These are phyloP conservation scores for Linum usitatissimum DNA, from an alignment of 345 rosid genomes.

Conservation along the genomic window DNA sequence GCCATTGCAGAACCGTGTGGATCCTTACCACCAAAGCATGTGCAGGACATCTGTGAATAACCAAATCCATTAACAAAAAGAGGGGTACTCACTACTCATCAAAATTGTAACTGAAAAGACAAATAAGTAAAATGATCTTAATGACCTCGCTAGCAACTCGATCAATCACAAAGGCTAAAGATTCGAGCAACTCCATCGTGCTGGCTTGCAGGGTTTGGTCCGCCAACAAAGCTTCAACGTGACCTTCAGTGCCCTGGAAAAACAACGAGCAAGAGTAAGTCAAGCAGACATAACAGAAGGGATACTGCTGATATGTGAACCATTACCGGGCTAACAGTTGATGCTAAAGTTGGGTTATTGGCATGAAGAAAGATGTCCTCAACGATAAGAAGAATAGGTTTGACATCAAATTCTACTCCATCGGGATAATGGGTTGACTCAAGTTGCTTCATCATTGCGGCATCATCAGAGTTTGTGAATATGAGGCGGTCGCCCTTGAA, in stretches of 20 bases:
- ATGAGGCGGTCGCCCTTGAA: slow-evolving; percentile 28
- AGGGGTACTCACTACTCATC: background rate
- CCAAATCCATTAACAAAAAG: background rate
- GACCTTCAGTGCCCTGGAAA: slow-evolving; percentile 11
- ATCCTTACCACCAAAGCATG: background rate
- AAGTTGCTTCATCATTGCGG: slow-evolving; percentile 48
- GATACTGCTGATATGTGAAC: background rate
- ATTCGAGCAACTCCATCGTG: slow-evolving; percentile 25
- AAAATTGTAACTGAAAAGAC: slow-evolving; percentile 3
- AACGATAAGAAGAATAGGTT: slow-evolving; percentile 46
- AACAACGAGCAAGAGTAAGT: background rate
- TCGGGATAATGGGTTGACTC: slow-evolving; percentile 52
- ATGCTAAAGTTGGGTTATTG: slow-evolving; percentile 26
- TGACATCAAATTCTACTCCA: slow-evolving; percentile 44
- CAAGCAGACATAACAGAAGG: background rate
- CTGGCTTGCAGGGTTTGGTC: slow-evolving; percentile 24
- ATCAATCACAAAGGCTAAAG: slow-evolving; percentile 45
- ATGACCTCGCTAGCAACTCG: slow-evolving; percentile 57
- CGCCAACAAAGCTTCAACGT: slow-evolving; percentile 20
- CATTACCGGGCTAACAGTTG: slow-evolving; percentile 24
- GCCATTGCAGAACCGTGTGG: slow-evolving; percentile 3
- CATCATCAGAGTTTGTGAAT: slow-evolving; percentile 46
- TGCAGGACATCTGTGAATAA: background rate
- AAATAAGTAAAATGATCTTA: background rate
- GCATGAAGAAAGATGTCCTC: slow-evolving; percentile 59